A percentile compares a stretch with the other conserved stretches of the same genome.
Evolutionary conservation across 306 rosid species (phyloP).

Genomic region (Betula pendula): DNA sequence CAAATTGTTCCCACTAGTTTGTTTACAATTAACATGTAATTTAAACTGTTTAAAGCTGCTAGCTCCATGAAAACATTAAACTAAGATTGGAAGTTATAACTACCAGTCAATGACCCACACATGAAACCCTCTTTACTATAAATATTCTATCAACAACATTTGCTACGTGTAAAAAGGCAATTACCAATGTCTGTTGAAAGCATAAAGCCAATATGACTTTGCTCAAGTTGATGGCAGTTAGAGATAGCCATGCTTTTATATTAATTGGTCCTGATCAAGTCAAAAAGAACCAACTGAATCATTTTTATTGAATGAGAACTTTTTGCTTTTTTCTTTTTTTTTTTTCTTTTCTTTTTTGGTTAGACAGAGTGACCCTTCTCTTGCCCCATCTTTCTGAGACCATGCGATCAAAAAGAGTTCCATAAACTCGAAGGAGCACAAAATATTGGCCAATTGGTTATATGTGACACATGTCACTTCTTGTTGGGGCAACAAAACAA

Average conservation of each 20-base stretch:
- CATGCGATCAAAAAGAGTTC: constrained; percentile 16
- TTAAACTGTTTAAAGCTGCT: not conserved
- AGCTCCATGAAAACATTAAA: constrained; percentile 27
- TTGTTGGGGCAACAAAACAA: constrained; percentile 8
- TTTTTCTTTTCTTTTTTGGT: constrained; percentile 23
- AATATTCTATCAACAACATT: constrained; percentile 12
- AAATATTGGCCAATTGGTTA: not conserved
- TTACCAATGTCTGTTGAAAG: constrained; percentile 33
- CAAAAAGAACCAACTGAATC: constrained; percentile 37
- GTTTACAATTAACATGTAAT: too few species aligned
- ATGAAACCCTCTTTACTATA: constrained; percentile 27
- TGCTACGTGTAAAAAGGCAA: constrained; percentile 33
- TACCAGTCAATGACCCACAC: constrained; percentile 25
- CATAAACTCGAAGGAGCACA: constrained; percentile 6
- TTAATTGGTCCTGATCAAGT: constrained; percentile 31
- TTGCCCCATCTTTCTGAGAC: constrained; percentile 52
- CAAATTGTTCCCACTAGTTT: too few species aligned
- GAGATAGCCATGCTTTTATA: constrained; percentile 16
- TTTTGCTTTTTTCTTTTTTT: constrained; percentile 19
- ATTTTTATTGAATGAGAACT: constrained; percentile 21
- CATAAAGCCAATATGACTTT: constrained; percentile 31
- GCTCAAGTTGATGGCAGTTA: constrained; percentile 20
- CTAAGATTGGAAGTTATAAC: constrained; percentile 30
- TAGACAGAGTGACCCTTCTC: constrained; percentile 28
- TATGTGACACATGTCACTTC: constrained; percentile 23